A percentile compares a stretch with the other conserved stretches of the same genome.
These are phyloP conservation scores for Xylaria sp. DNA, from an alignment of 2,329 filamentous ascomycete species.

Conservation along the genomic window DNA sequence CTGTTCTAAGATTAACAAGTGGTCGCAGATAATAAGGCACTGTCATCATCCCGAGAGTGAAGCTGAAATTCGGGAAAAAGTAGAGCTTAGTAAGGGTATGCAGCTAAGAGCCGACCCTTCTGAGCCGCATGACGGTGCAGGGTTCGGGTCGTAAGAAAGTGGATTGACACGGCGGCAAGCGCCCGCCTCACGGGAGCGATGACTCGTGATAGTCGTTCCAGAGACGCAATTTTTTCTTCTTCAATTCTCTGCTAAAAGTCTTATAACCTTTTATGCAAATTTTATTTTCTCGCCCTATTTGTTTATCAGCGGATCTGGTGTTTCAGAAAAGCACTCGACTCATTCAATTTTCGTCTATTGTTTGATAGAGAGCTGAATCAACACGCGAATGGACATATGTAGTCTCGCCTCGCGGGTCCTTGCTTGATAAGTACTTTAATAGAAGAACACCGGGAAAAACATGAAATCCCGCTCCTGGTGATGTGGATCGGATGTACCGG, in stretches of 20 bases:
- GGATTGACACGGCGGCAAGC: constrained; percentile 16
- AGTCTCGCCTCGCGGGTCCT: neutral
- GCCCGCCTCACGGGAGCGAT: constrained; percentile 23
- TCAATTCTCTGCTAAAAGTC: neutral
- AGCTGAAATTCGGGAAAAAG: neutral
- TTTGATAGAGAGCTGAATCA: neutral
- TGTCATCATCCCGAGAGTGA: constrained; percentile 15
- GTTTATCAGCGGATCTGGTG: neutral
- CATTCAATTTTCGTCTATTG: neutral
- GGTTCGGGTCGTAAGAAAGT: constrained; percentile 10
- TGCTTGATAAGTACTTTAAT: neutral
- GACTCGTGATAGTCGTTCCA: constrained; percentile 18
- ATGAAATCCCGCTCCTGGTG: neutral
- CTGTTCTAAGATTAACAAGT: constrained; percentile 9
- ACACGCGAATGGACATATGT: neutral
- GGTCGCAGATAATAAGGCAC: neutral
- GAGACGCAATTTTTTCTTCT: neutral
- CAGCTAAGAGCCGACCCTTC: constrained; percentile 4
- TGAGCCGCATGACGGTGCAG: constrained; percentile 18
- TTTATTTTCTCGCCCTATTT: neutral
- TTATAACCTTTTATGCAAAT: neutral
- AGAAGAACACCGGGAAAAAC: neutral
- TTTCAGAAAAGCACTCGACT: neutral
- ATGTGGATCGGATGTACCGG: neutral
- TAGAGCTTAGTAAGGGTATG: constrained; percentile 10